Evolutionary conservation across 352 stramenopile species (phyloP).

Genomic region (Globisporangium ultimum): DNA sequence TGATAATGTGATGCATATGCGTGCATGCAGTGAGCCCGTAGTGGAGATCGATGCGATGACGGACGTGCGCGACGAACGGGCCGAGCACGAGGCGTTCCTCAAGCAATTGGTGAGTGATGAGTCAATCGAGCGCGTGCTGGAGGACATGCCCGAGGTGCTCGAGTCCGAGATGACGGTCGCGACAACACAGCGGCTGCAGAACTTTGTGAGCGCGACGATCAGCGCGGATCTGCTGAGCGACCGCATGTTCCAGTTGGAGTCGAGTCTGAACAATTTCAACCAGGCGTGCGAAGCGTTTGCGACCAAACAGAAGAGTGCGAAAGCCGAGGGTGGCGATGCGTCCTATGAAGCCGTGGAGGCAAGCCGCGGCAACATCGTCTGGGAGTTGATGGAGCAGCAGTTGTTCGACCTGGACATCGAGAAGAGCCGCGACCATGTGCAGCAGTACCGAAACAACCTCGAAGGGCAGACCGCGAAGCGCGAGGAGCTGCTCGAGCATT

Average conservation of each 20-base stretch:
- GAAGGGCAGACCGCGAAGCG: slow-evolving; percentile 62
- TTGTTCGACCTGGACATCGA: slow-evolving; percentile 82
- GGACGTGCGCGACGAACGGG: slow-evolving; percentile 20
- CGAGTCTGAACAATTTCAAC: slow-evolving; percentile 69
- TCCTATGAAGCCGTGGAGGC: slow-evolving; percentile 15
- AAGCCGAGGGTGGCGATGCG: slow-evolving; percentile 16
- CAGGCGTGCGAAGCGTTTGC: slow-evolving; percentile 53
- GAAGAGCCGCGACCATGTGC: slow-evolving; percentile 61
- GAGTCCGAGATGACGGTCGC: slow-evolving; percentile 49
- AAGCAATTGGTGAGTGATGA: slow-evolving; percentile 33
- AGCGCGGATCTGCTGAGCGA: slow-evolving; percentile 83
- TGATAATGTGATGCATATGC: slow-evolving; percentile 1
- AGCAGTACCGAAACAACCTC: slow-evolving; percentile 74
- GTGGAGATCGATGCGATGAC: slow-evolving; percentile 17
- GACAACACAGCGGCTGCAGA: slow-evolving; percentile 50
- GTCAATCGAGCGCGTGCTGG: slow-evolving; percentile 44
- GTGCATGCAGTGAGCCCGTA: slow-evolving; percentile 26
- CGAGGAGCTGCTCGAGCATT: slow-evolving; percentile 52
- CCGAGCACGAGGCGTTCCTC: slow-evolving; percentile 27
- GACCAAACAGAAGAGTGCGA: slow-evolving; percentile 11
- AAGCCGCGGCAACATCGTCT: slow-evolving; percentile 54
- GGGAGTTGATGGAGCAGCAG: slow-evolving; percentile 70
- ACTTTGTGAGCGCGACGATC: slow-evolving; percentile 78
- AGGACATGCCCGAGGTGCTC: slow-evolving; percentile 61
- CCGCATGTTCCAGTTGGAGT: slow-evolving; percentile 87